Evolutionary conservation across 306 rosid species (phyloP).

Genomic region (Macrotyloma uniflorum): DNA sequence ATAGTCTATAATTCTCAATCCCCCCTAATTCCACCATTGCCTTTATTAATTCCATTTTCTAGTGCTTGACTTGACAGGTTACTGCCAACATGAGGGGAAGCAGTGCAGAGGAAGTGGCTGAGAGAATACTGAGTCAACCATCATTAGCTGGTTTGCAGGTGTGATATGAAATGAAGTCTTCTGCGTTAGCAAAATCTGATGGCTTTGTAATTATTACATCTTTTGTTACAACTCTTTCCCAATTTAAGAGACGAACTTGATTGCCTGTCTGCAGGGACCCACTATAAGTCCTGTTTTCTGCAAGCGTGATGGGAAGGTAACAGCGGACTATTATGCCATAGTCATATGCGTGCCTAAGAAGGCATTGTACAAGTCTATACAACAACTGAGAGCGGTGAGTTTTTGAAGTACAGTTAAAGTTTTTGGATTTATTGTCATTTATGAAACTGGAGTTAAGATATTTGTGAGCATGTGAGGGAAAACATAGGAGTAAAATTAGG

Average conservation of each 20-base stretch:
- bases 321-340: constrained; percentile 79
- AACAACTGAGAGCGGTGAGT: constrained; percentile 90
- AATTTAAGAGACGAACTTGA: constrained; percentile 11
- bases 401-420: constrained; percentile 9
- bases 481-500: background rate
- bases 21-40: background rate
- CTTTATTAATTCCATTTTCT: constrained; percentile 29
- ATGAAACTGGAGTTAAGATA: background rate
- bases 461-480: background rate
- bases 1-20: constrained; percentile 14
- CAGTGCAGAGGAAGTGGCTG: constrained; percentile 89
- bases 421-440: background rate
- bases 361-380: constrained; percentile 79
- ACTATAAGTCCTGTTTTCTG: constrained; percentile 85
- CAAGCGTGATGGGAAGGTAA: constrained; percentile 66
- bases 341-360: constrained; percentile 90
- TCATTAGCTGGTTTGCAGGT: constrained; percentile 93
- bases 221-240: constrained; percentile 1
- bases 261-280: constrained; percentile 75
- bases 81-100: constrained; percentile 95
- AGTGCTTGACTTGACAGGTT: constrained; percentile 62
- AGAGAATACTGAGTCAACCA: constrained; percentile 83
- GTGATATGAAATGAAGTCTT: constrained; percentile 33
- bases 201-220: constrained; percentile 20
- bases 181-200: constrained; percentile 8